phyloP scores from a whole-genome alignment of 2,329 filamentous ascomycete species.

The Pseudogymnoascus sp. region DNA sequence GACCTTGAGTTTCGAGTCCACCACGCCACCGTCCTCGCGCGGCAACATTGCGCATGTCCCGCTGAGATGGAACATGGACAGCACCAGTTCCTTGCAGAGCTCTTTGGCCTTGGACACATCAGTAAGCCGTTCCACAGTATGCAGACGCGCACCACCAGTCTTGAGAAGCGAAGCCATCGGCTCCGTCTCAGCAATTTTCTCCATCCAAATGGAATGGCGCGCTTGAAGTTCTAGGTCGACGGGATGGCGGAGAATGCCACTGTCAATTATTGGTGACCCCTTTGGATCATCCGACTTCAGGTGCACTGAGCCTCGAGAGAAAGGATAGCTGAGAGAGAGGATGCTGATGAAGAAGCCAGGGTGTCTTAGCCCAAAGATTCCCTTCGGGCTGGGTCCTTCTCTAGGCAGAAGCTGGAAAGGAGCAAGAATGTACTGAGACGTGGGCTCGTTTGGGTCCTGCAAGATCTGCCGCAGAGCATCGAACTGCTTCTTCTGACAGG shows the following conservation, averaged over 20 bases:
- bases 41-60: slow-evolving; percentile 23
- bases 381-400: slow-evolving; percentile 13
- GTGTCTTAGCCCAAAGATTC: slow-evolving; percentile 15
- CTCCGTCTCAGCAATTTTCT: slow-evolving; percentile 26
- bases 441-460: slow-evolving; percentile 11
- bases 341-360: slow-evolving; percentile 24
- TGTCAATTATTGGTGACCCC: slow-evolving; percentile 34
- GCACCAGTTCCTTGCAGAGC: slow-evolving; percentile 8
- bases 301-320: slow-evolving; percentile 37
- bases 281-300: slow-evolving; percentile 32
- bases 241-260: slow-evolving; percentile 36
- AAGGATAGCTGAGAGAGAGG: slow-evolving; percentile 30
- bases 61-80: slow-evolving; percentile 19
- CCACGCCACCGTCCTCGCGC: slow-evolving; percentile 18
- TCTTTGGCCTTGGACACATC: slow-evolving; percentile 11
- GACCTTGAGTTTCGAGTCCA: slow-evolving; percentile 7
- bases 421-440: slow-evolving; percentile 15
- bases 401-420: slow-evolving; percentile 14
- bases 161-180: slow-evolving; percentile 28
- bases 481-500: slow-evolving; percentile 13
- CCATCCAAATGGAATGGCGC: slow-evolving; percentile 29
- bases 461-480: slow-evolving; percentile 12
- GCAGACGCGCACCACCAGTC: slow-evolving; percentile 1
- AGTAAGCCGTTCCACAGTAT: neutral
- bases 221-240: slow-evolving; percentile 36